Percentiles rank a stretch among this genome's conserved stretches.
phyloP scores from a whole-genome alignment of 2,329 filamentous ascomycete genomes.

The Verticillium tricorpus region DNA sequence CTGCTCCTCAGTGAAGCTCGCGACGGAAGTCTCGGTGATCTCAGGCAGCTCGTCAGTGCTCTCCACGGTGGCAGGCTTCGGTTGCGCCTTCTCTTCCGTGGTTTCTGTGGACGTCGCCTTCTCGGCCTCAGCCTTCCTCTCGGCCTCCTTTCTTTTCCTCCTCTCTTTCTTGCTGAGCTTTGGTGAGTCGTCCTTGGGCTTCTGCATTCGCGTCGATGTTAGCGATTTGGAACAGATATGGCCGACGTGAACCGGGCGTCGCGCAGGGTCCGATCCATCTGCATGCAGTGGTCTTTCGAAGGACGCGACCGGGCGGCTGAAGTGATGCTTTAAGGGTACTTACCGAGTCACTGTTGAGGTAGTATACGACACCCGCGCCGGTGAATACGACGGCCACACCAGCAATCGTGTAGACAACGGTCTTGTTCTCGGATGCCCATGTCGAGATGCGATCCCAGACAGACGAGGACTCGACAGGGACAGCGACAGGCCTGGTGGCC shows the following conservation, averaged over 20 bases:
- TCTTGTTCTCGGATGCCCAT: constrained; percentile 96
- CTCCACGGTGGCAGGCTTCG: constrained; percentile 50
- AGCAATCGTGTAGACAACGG: constrained; percentile 91
- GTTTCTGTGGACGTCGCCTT: constrained; percentile 27
- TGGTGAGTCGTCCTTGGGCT: constrained; percentile 41
- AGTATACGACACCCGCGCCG: constrained; percentile 89
- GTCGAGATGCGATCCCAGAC: constrained; percentile 86
- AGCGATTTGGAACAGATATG: neutral
- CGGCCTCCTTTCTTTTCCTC: constrained; percentile 79
- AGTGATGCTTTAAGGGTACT: constrained; percentile 16
- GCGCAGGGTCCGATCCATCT: neutral
- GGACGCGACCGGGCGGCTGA: neutral
- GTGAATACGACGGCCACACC: constrained; percentile 90
- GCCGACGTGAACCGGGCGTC: neutral
- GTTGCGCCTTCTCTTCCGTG: constrained; percentile 28
- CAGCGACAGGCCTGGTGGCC: constrained; percentile 33
- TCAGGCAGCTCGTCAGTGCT: constrained; percentile 66
- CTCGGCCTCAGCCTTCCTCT: constrained; percentile 48
- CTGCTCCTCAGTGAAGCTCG: constrained; percentile 54
- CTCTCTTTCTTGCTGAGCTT: constrained; percentile 88
- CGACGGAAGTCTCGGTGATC: constrained; percentile 53
- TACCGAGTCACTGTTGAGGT: constrained; percentile 63
- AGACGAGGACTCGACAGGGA: constrained; percentile 53
- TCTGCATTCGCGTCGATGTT: neutral
- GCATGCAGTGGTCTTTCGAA: neutral